A percentile compares a stretch with the other conserved stretches of the same genome.
Conservation (phyloP, 2,329 filamentous ascomycete genomes). For the Penicillium sp. region DNA sequence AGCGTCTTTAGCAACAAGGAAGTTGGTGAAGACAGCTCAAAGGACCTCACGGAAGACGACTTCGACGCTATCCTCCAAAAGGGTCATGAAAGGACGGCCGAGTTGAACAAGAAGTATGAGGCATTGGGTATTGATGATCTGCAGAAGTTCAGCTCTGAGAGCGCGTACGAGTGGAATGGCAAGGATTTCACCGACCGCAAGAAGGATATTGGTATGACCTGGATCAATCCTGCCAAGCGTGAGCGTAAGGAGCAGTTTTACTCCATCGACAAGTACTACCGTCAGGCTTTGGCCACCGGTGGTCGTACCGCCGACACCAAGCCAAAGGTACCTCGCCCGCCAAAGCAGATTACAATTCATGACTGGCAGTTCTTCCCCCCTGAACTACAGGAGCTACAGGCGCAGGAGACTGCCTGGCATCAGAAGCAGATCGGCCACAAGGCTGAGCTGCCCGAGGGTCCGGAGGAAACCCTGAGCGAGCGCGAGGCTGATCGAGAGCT, state of each 20-base stretch:
- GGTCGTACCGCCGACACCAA: constrained; percentile 81
- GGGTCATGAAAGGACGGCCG: constrained; percentile 86
- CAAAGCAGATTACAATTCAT: constrained; percentile 88
- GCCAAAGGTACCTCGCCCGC: constrained; percentile 92
- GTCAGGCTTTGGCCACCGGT: constrained; percentile 84
- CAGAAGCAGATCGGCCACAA: constrained; percentile 97
- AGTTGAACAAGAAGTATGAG: constrained; percentile 92
- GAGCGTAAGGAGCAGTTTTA: constrained; percentile 98
- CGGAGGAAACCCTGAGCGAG: constrained; percentile 83
- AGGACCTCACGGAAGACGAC: constrained; percentile 80
- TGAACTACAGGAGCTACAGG: constrained; percentile 83
- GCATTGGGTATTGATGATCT: constrained; percentile 96
- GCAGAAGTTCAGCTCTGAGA: constrained; percentile 97
- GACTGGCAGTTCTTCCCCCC: constrained; percentile 98
- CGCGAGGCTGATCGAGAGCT: constrained; percentile 85
- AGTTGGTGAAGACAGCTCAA: constrained; percentile 59
- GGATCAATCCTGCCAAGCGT: constrained; percentile 98
- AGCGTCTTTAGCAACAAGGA: constrained; percentile 83
- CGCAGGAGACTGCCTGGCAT: constrained; percentile 94
- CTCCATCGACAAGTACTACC: constrained; percentile 98
- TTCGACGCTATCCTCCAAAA: constrained; percentile 86
- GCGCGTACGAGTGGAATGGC: constrained; percentile 98
- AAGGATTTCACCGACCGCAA: constrained; percentile 91
- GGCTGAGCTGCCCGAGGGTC: constrained; percentile 83
- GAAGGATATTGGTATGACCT: constrained; percentile 89